Conservation (phyloP, 2,329 filamentous ascomycete species). For the Paecilomyces sp. region DNA sequence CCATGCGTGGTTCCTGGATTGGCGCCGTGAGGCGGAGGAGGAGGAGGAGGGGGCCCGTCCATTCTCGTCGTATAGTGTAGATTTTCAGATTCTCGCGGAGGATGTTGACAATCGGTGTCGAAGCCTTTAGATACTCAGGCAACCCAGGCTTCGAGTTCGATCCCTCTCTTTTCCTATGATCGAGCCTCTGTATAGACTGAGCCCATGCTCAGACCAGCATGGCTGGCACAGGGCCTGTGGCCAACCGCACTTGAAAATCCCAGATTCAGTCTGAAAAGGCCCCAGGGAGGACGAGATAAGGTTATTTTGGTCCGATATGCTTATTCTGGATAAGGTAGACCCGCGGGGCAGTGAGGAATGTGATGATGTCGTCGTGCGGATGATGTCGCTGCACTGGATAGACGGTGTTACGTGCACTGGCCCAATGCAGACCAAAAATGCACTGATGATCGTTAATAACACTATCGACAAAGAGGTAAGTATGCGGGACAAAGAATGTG, state of each 20-base stretch:
- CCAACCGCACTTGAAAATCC: constrained; percentile 20
- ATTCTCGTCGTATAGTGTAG: constrained; percentile 12
- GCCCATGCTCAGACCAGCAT: constrained; percentile 23
- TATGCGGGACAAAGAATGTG: neutral
- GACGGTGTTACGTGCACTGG: neutral
- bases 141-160: neutral
- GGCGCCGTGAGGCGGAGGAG: constrained; percentile 79
- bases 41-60: constrained; percentile 56
- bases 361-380: neutral
- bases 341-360: constrained; percentile 10
- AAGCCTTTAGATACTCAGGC: constrained; percentile 1
- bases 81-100: neutral
- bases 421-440: neutral
- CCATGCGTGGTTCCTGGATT: constrained; percentile 61
- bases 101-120: neutral
- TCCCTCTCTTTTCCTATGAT: constrained; percentile 3
- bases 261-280: neutral
- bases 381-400: neutral
- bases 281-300: constrained; percentile 4
- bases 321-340: neutral
- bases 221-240: constrained; percentile 23
- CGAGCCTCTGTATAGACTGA: constrained; percentile 13
- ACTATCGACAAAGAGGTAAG: neutral
- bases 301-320: constrained; percentile 2
- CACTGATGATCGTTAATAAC: neutral